phyloP scores from a whole-genome alignment of 2,329 filamentous ascomycete species.

The Hymenotorrendiella dingleyae region DNA sequence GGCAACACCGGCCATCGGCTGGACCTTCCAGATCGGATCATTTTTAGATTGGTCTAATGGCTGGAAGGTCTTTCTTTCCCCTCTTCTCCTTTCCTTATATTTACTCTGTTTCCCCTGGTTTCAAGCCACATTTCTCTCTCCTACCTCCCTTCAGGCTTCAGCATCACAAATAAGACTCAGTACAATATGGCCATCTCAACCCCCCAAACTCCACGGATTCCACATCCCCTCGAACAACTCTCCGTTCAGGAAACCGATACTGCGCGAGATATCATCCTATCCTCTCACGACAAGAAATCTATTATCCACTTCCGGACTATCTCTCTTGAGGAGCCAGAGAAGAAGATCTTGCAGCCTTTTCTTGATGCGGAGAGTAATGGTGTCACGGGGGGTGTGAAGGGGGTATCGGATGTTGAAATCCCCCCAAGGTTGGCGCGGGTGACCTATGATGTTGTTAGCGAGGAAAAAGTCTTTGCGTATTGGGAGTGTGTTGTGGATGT shows the following conservation, averaged over 20 bases:
- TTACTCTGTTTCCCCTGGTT: background rate
- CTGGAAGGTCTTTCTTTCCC: too few relatives aligned
- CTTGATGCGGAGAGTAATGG: conserved; percentile 40
- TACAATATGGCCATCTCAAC: conserved; percentile 6
- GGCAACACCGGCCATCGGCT: too few relatives aligned
- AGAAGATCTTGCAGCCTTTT: conserved; percentile 43
- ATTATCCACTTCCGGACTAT: conserved; percentile 56
- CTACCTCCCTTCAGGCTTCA: background rate
- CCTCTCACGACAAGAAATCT: conserved; percentile 9
- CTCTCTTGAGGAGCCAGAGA: conserved; percentile 49
- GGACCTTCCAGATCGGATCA: too few relatives aligned
- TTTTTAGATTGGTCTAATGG: too few relatives aligned
- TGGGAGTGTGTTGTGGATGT: conserved; percentile 48
- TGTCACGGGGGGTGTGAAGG: conserved; percentile 30
- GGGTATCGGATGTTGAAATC: conserved; percentile 31
- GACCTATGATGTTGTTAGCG: conserved; percentile 50
- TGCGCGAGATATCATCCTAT: conserved; percentile 42
- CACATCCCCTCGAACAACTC: conserved; percentile 43
- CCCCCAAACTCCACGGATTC: conserved; percentile 14
- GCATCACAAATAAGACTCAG: background rate
- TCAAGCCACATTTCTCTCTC: background rate
- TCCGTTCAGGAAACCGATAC: conserved; percentile 42
- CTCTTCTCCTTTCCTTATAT: background rate
- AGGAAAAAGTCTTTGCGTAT: conserved; percentile 46
- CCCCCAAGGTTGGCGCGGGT: conserved; percentile 46